Conservation (phyloP, 345 rosid species). For the Salix caprea region DNA sequence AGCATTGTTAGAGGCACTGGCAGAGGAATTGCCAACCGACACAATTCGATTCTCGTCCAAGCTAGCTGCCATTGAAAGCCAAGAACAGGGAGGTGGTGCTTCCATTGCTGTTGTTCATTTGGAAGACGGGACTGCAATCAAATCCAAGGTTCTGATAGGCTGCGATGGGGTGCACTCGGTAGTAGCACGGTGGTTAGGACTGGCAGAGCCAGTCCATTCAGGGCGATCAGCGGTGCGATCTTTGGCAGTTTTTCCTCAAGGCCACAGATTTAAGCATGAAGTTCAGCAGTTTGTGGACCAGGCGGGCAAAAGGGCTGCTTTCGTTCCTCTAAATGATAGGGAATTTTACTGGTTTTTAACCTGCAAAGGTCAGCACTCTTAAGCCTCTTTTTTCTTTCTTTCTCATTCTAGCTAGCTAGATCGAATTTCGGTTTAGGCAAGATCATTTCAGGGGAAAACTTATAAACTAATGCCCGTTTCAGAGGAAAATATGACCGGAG, state of each 20-base stretch:
- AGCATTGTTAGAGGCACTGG: conserved; percentile 26
- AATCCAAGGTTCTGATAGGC: conserved; percentile 38
- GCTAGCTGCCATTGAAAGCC: conserved; percentile 18
- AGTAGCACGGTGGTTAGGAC: conserved; percentile 35
- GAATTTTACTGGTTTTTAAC: conserved; percentile 30
- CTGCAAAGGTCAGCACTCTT: conserved; percentile 20
- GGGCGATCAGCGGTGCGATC: conserved; percentile 37
- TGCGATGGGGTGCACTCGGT: conserved; percentile 45
- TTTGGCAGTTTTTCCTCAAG: conserved; percentile 19
- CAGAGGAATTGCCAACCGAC: conserved; percentile 27
- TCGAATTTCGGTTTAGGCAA: neutral
- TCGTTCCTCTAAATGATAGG: conserved; percentile 23
- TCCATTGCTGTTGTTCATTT: conserved; percentile 15
- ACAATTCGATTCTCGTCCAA: conserved; percentile 36
- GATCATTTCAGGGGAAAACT: neutral
- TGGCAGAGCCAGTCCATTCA: conserved; percentile 12
- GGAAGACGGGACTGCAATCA: conserved; percentile 31
- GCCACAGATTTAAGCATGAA: conserved; percentile 24
- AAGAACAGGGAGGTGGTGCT: conserved; percentile 6
- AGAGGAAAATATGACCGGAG: conserved; percentile 14
- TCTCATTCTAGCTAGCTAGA: neutral
- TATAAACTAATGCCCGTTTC: neutral
- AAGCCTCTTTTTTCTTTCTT: neutral
- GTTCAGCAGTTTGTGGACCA: conserved; percentile 18
- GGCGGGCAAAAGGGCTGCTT: conserved; percentile 24